phyloP scores from a whole-genome alignment of 495 filamentous ascomycete genomes.

The Podospora anserina region DNA sequence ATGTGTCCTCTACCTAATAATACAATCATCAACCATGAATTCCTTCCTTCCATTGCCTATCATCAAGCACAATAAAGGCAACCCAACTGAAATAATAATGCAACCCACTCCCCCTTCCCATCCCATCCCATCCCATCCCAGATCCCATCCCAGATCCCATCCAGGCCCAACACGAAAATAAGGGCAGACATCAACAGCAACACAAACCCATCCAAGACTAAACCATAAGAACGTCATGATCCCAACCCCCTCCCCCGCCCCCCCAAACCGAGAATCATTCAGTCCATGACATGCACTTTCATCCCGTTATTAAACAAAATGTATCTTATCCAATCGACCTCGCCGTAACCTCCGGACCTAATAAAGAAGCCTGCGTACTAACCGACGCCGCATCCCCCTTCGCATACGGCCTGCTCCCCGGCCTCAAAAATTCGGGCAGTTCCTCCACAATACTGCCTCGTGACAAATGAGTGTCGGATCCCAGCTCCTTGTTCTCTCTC shows the following conservation, averaged over 20 bases:
- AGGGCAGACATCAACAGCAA: not conserved
- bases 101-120: not conserved
- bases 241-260: not conserved
- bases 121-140: not conserved
- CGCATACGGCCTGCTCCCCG: constrained; percentile 2
- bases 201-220: not conserved
- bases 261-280: not conserved
- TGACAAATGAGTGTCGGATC: not conserved
- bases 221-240: not conserved
- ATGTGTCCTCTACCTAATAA: not conserved
- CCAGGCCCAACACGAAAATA: not conserved
- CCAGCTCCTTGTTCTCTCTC: not conserved
- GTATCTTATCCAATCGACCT: constrained; percentile 10
- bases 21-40: not conserved
- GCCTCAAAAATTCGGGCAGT: not conserved
- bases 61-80: not conserved
- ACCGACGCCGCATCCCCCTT: constrained; percentile 7
- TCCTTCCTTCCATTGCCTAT: not conserved
- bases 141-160: not conserved
- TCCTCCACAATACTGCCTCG: not conserved
- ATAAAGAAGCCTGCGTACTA: constrained; percentile 4
- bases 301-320: not conserved
- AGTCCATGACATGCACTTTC: not conserved
- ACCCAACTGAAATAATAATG: not conserved
- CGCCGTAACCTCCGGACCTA: constrained; percentile 11